Evolutionary conservation across 2,329 filamentous ascomycete species (phyloP).

Genomic region (Passalora sequoiae): DNA sequence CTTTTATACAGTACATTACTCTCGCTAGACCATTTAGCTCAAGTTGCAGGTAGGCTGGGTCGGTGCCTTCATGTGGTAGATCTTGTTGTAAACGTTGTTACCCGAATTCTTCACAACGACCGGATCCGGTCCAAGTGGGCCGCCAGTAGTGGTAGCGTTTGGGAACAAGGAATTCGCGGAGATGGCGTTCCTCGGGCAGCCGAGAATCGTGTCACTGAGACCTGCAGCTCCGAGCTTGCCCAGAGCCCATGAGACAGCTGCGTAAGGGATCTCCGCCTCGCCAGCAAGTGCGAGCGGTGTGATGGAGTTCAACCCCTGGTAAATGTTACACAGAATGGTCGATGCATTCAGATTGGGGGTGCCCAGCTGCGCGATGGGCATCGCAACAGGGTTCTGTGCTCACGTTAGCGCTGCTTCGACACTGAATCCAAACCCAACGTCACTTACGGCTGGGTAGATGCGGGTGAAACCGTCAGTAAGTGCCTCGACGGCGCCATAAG

Average conservation of each 20-base stretch:
- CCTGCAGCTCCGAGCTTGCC: slow-evolving; percentile 30
- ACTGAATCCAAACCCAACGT: neutral
- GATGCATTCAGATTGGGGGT: slow-evolving; percentile 31
- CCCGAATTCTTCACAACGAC: slow-evolving; percentile 27
- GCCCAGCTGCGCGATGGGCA: slow-evolving; percentile 29
- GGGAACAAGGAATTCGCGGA: slow-evolving; percentile 32
- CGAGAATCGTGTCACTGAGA: slow-evolving; percentile 30
- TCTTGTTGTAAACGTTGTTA: slow-evolving; percentile 36
- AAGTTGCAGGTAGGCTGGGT: slow-evolving; percentile 15
- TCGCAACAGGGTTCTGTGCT: slow-evolving; percentile 28
- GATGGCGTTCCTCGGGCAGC: slow-evolving; percentile 30
- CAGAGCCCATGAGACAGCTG: slow-evolving; percentile 29
- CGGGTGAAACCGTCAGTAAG: slow-evolving; percentile 31
- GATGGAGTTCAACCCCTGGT: slow-evolving; percentile 35
- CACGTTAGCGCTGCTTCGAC: neutral
- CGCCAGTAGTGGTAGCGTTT: slow-evolving; percentile 27
- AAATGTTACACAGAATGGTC: slow-evolving; percentile 34
- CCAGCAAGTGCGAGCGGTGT: slow-evolving; percentile 32
- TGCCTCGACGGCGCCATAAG: slow-evolving; percentile 30
- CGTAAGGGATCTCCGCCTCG: slow-evolving; percentile 21
- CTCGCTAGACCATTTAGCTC: no score
- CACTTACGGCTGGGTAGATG: slow-evolving; percentile 31
- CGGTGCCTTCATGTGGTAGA: slow-evolving; percentile 31
- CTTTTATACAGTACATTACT: no score
- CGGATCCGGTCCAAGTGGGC: slow-evolving; percentile 29